phyloP scores from a whole-genome alignment of 768 basidiomycete genomes.

The Pleurotus salmoneostramineus region DNA sequence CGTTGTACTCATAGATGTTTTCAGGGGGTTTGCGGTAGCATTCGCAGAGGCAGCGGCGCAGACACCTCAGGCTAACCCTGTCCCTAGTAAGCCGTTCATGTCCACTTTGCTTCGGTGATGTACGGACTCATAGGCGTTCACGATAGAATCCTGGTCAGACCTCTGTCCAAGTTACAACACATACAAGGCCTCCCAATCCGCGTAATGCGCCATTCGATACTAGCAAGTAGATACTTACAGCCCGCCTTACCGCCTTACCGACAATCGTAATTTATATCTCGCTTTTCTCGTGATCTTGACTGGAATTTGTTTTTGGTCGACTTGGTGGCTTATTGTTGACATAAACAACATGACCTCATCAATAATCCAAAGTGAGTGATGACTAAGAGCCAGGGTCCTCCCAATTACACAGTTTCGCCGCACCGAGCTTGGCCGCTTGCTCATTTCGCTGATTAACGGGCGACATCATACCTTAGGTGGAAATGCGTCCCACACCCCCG shows the following conservation, averaged over 20 bases:
- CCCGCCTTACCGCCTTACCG: too few relatives aligned
- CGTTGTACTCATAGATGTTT: neutral
- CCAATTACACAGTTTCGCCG: too few relatives aligned
- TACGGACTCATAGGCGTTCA: neutral
- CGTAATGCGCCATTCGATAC: neutral
- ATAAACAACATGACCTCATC: too few relatives aligned
- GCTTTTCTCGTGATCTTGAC: too few relatives aligned
- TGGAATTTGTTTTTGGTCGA: too few relatives aligned
- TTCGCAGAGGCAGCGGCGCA: constrained; percentile 25
- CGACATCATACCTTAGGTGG: neutral
- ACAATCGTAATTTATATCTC: too few relatives aligned
- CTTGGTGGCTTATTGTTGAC: too few relatives aligned
- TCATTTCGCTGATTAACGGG: too few relatives aligned
- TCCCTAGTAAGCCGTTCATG: neutral
- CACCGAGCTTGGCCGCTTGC: too few relatives aligned
- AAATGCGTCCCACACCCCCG: neutral
- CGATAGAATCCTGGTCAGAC: constrained; percentile 1
- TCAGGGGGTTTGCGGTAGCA: constrained; percentile 29
- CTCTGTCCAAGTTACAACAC: constrained; percentile 6
- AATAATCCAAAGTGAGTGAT: too few relatives aligned
- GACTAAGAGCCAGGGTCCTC: too few relatives aligned
- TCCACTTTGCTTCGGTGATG: too few relatives aligned
- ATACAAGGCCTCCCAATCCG: neutral
- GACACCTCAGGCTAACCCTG: constrained; percentile 6
- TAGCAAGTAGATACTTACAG: neutral